phyloP scores from a whole-genome alignment of 768 basidiomycete genomes.

The Collybia nuda region DNA sequence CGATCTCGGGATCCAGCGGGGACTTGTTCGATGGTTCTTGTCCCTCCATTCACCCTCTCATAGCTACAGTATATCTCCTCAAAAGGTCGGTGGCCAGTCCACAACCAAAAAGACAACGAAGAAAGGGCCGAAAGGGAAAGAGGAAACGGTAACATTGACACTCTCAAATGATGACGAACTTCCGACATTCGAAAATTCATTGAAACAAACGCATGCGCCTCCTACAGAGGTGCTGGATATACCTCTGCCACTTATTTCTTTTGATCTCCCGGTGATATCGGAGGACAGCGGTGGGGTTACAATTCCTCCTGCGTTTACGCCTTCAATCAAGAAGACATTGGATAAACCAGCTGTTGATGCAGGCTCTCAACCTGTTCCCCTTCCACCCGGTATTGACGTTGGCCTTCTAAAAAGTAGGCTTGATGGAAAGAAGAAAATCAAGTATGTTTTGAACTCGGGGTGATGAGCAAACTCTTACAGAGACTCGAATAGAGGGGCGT shows the following conservation, averaged over 20 bases:
- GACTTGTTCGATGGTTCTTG: slow-evolving; percentile 67
- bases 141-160: neutral
- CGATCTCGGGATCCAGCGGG: slow-evolving; percentile 83
- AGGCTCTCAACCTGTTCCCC: slow-evolving; percentile 26
- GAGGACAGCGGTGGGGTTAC: slow-evolving; percentile 29
- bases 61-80: slow-evolving; percentile 46
- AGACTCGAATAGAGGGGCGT: slow-evolving; percentile 50
- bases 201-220: neutral
- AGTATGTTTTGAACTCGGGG: slow-evolving; percentile 40
- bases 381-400: slow-evolving; percentile 63
- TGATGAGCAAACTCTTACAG: slow-evolving; percentile 10
- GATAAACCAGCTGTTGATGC: slow-evolving; percentile 29
- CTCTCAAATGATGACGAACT: slow-evolving; percentile 26
- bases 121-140: slow-evolving; percentile 2
- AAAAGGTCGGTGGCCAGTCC: slow-evolving; percentile 35
- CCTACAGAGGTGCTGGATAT: neutral
- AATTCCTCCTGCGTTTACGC: slow-evolving; percentile 63
- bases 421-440: slow-evolving; percentile 69
- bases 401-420: slow-evolving; percentile 58
- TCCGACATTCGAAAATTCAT: slow-evolving; percentile 21
- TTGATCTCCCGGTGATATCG: slow-evolving; percentile 30
- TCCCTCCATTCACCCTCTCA: slow-evolving; percentile 56
- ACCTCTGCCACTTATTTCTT: slow-evolving; percentile 22
- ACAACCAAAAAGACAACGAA: neutral
- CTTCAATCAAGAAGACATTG: slow-evolving; percentile 60